Conservation (phyloP, 352 stramenopile genomes). For the Globisporangium okanoganense region DNA sequence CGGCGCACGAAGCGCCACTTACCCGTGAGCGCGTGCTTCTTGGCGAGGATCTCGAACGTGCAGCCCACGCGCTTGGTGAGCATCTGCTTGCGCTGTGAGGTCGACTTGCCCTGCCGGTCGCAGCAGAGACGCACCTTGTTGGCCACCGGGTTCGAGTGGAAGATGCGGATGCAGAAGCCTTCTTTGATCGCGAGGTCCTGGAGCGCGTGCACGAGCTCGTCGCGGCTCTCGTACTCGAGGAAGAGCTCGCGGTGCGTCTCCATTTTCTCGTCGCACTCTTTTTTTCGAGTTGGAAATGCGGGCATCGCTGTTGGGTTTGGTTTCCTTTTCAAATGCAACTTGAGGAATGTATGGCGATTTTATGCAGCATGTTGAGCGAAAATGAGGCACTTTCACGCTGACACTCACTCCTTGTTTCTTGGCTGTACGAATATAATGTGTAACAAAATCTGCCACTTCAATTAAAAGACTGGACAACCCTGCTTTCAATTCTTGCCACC, state of each 20-base stretch:
- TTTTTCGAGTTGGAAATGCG: no score
- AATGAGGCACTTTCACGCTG: no score
- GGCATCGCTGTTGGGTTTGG: no score
- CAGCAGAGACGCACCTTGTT: neutral
- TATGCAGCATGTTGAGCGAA: no score
- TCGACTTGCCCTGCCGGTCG: conserved; percentile 3
- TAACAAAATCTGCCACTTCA: no score
- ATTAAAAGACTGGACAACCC: no score
- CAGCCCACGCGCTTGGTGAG: conserved; percentile 7
- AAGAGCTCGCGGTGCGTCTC: conserved; percentile 3
- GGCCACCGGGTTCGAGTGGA: neutral
- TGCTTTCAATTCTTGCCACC: neutral
- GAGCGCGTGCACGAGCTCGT: neutral
- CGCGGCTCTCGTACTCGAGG: conserved; percentile 4
- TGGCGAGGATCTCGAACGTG: neutral
- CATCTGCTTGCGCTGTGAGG: neutral
- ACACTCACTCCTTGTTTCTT: no score
- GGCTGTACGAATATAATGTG: no score
- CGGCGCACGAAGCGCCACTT: conserved; percentile 4
- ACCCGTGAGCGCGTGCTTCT: conserved; percentile 1
- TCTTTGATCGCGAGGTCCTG: neutral
- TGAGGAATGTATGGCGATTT: no score
- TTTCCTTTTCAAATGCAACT: no score
- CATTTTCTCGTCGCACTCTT: neutral
- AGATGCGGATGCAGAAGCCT: neutral